Conservation (phyloP, 169 alveolate genomes). For the Plasmodium inui region DNA sequence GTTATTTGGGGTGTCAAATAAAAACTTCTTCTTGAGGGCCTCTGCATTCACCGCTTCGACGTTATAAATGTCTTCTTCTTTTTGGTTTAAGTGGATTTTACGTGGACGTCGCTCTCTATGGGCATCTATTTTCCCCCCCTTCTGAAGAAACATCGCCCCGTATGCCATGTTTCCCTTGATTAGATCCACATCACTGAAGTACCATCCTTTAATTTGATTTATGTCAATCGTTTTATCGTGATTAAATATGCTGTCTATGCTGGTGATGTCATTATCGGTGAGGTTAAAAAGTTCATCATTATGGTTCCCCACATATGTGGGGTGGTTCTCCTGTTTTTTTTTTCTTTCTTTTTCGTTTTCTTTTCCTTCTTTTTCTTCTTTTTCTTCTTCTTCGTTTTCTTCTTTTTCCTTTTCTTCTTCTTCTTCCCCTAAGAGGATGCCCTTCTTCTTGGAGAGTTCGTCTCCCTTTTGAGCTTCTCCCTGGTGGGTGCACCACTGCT, state of each 20-base stretch:
- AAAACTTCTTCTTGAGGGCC: slow-evolving; percentile 20
- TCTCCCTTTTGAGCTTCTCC: background rate
- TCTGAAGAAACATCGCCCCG: slow-evolving; percentile 3
- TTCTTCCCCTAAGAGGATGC: background rate
- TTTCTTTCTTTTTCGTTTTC: background rate
- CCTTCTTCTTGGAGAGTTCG: background rate
- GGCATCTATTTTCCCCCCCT: background rate
- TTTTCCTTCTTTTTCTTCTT: background rate
- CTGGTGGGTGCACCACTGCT: background rate
- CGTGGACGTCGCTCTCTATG: background rate
- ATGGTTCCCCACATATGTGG: background rate
- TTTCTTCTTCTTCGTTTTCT: background rate
- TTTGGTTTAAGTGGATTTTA: background rate
- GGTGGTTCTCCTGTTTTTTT: background rate
- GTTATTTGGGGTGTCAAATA: slow-evolving; percentile 48
- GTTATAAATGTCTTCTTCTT: slow-evolving; percentile 31
- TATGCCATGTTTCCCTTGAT: slow-evolving; percentile 23
- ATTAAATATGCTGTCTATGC: slow-evolving; percentile 27
- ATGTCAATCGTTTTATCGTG: slow-evolving; percentile 13
- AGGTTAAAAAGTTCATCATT: background rate
- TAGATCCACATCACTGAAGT: slow-evolving; percentile 28
- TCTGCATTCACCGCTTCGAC: slow-evolving; percentile 40
- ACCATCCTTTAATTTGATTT: slow-evolving; percentile 43
- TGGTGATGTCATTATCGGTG: slow-evolving; percentile 13
- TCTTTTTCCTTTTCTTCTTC: background rate